These are phyloP conservation scores for Nemania serpens DNA, from an alignment of 2,329 filamentous ascomycete species.

Conservation along the genomic window DNA sequence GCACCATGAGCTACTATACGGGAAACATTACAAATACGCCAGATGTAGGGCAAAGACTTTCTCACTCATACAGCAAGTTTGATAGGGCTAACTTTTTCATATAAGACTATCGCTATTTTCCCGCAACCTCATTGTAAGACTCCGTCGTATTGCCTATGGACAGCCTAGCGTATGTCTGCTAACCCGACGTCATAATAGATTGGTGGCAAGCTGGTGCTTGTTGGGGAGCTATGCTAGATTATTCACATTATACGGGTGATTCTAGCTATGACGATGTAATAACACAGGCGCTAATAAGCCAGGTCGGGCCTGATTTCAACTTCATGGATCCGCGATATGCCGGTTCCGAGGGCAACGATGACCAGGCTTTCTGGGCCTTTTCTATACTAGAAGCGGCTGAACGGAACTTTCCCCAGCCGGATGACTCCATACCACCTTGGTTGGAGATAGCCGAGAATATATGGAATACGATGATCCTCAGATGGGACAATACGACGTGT, in stretches of 20 bases:
- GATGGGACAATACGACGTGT: conserved; percentile 73
- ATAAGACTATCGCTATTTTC: conserved; percentile 63
- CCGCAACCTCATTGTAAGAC: conserved; percentile 62
- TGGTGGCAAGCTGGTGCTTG: conserved; percentile 70
- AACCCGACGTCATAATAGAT: conserved; percentile 38
- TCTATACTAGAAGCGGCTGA: conserved; percentile 71
- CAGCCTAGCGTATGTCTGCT: conserved; percentile 1
- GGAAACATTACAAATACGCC: conserved; percentile 62
- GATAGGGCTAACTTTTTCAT: conserved; percentile 15
- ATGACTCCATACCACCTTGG: conserved; percentile 63
- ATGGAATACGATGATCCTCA: conserved; percentile 70
- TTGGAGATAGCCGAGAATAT: conserved; percentile 70
- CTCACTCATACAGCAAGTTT: neutral
- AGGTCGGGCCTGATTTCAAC: conserved; percentile 61
- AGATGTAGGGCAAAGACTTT: conserved; percentile 39
- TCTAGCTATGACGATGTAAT: conserved; percentile 63
- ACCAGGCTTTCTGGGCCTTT: conserved; percentile 76
- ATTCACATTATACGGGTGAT: conserved; percentile 70
- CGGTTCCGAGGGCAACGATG: conserved; percentile 72
- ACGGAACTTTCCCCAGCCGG: conserved; percentile 66
- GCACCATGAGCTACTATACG: conserved; percentile 66
- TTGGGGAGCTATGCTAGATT: conserved; percentile 72
- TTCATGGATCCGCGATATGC: conserved; percentile 62
- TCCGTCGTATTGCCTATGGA: conserved; percentile 31
- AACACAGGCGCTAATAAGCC: conserved; percentile 62